Evolutionary conservation across 2,329 filamentous ascomycete genomes (phyloP).

Genomic region (Bipolaris zeicola): DNA sequence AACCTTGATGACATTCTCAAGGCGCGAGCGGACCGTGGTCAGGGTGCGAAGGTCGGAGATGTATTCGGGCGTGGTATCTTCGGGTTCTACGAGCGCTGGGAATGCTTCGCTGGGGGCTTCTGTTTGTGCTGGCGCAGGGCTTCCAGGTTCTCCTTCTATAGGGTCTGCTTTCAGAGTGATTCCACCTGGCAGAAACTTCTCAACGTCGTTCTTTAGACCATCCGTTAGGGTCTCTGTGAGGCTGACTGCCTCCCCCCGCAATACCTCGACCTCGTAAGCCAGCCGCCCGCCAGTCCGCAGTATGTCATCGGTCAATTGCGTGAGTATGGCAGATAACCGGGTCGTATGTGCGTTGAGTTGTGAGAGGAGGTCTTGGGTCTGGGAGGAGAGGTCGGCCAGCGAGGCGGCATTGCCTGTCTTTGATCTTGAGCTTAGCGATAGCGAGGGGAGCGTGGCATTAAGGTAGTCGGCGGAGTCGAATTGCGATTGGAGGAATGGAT

Average conservation of each 20-base stretch:
- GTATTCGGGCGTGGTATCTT: conserved; percentile 52
- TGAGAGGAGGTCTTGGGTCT: conserved; percentile 82
- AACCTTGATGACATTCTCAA: conserved; percentile 86
- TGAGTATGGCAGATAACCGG: conserved; percentile 78
- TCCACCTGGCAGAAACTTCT: conserved; percentile 68
- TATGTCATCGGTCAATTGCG: conserved; percentile 92
- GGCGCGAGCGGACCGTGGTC: conserved; percentile 77
- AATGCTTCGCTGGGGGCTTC: conserved; percentile 3
- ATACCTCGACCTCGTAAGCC: conserved; percentile 91
- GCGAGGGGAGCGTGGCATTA: conserved; percentile 75
- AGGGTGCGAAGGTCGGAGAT: conserved; percentile 82
- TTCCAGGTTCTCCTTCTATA: conserved; percentile 5
- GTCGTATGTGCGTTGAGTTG: conserved; percentile 89
- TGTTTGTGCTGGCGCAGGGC: conserved; percentile 1
- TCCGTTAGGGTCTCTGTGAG: conserved; percentile 79
- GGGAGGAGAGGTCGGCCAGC: conserved; percentile 76
- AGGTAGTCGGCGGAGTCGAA: conserved; percentile 89
- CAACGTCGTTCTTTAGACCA: conserved; percentile 71
- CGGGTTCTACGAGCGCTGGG: conserved; percentile 1
- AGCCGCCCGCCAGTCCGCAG: conserved; percentile 84
- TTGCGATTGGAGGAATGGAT: conserved; percentile 73
- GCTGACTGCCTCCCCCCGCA: conserved; percentile 85
- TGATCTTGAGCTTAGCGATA: conserved; percentile 57
- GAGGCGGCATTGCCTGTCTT: conserved; percentile 57
- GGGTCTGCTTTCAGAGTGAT: conserved; percentile 22